Percentiles rank a stretch among this genome's conserved stretches.
Evolutionary conservation across 2,329 filamentous ascomycete species (phyloP).

Genomic region (Meredithiella fracta): DNA sequence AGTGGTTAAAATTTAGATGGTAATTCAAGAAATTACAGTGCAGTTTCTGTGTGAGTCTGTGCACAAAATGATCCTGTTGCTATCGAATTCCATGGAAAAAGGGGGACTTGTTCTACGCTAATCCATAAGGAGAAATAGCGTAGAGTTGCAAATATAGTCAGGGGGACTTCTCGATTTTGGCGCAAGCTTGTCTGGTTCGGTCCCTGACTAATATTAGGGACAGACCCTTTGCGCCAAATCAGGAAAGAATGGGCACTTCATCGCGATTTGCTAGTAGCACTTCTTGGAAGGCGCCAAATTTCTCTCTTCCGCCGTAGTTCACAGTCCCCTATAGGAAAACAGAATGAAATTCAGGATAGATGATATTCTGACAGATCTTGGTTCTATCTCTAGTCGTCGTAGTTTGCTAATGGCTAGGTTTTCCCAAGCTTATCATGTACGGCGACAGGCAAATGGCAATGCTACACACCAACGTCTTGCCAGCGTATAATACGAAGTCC

Average conservation of each 20-base stretch:
- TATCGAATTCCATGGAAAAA: not conserved
- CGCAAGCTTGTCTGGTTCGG: conserved; percentile 5
- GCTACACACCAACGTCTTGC: not conserved
- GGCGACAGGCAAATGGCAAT: not conserved
- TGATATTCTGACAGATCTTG: not conserved
- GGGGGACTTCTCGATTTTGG: conserved; percentile 6
- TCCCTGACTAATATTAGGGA: conserved; percentile 10
- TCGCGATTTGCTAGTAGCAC: too few relatives aligned
- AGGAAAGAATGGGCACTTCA: not conserved
- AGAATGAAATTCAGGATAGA: not conserved
- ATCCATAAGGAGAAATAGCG: conserved; percentile 6
- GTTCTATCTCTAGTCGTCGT: not conserved
- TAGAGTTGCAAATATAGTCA: conserved; percentile 8
- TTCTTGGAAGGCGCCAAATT: not conserved
- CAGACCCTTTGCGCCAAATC: not conserved
- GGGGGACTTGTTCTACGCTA: conserved; percentile 7
- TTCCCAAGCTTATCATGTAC: too few relatives aligned
- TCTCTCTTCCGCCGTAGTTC: not conserved
- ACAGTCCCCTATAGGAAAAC: not conserved
- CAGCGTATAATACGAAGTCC: conserved; percentile 2
- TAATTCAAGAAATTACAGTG: conserved; percentile 1
- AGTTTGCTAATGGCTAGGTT: too few relatives aligned
- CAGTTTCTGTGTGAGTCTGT: not conserved
- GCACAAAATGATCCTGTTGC: not conserved
- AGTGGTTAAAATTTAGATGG: not conserved